phyloP scores from a whole-genome alignment of 2,329 filamentous ascomycete genomes.

The Zymoseptoria passerinii region DNA sequence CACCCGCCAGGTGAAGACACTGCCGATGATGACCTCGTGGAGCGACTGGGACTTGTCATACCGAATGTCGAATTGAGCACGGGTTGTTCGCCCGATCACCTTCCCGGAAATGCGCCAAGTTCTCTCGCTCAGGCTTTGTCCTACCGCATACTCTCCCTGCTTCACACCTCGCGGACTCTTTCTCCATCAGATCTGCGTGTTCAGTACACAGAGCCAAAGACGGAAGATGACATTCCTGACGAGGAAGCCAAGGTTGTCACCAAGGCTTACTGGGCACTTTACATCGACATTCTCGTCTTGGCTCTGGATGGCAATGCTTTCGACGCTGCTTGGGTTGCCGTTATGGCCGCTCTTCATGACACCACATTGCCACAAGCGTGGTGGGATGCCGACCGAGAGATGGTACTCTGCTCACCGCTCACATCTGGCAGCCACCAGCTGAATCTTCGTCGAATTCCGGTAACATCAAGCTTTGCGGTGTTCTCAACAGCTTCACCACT shows the following conservation, averaged over 20 bases:
- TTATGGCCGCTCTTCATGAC: slow-evolving; percentile 70
- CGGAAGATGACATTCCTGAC: slow-evolving; percentile 39
- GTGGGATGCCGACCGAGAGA: slow-evolving; percentile 77
- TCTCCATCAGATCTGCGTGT: slow-evolving; percentile 63
- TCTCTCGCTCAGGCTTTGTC: slow-evolving; percentile 76
- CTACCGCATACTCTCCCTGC: slow-evolving; percentile 66
- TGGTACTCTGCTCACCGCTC: slow-evolving; percentile 63
- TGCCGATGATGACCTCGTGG: slow-evolving; percentile 28
- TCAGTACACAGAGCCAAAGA: slow-evolving; percentile 38
- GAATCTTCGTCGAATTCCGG: slow-evolving; percentile 56
- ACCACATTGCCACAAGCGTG: slow-evolving; percentile 68
- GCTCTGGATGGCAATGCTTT: slow-evolving; percentile 88
- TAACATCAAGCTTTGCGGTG: slow-evolving; percentile 69
- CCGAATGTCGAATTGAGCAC: slow-evolving; percentile 91
- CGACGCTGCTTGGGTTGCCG: slow-evolving; percentile 79
- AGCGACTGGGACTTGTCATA: slow-evolving; percentile 63
- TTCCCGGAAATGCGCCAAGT: slow-evolving; percentile 75
- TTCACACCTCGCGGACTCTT: slow-evolving; percentile 64
- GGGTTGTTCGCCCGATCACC: slow-evolving; percentile 75
- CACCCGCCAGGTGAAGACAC: slow-evolving; percentile 41
- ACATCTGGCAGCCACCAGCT: slow-evolving; percentile 49
- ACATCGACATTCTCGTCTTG: slow-evolving; percentile 91
- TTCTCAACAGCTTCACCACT: slow-evolving; percentile 53
- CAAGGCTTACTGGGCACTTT: slow-evolving; percentile 89
- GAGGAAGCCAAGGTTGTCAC: slow-evolving; percentile 42